A percentile compares a stretch with the other conserved stretches of the same genome.
phyloP scores from a whole-genome alignment of 495 filamentous ascomycete genomes.

The Massariosphaeria phaeospora region DNA sequence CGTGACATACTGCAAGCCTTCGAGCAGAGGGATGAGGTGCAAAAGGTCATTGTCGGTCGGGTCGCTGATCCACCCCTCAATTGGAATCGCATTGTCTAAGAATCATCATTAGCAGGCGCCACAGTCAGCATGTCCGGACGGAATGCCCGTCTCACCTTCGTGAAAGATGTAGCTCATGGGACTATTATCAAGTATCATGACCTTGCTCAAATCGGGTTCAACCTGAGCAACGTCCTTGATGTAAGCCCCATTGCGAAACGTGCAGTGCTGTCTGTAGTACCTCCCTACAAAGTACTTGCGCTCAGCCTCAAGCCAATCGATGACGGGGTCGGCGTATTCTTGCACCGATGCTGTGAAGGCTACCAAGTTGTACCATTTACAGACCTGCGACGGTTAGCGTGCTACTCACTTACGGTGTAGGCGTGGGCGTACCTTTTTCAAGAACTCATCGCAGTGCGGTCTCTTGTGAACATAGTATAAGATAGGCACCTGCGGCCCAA shows the following conservation, averaged over 20 bases:
- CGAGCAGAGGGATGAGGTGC: constrained; percentile 87
- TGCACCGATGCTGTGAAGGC: constrained; percentile 96
- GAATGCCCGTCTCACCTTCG: constrained; percentile 60
- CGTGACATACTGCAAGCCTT: constrained; percentile 91
- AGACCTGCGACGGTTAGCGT: constrained; percentile 48
- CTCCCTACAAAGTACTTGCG: constrained; percentile 88
- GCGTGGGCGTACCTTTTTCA: constrained; percentile 63
- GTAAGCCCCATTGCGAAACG: constrained; percentile 86
- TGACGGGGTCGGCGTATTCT: constrained; percentile 97
- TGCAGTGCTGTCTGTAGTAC: constrained; percentile 96
- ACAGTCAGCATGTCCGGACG: constrained; percentile 16
- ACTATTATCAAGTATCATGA: constrained; percentile 98
- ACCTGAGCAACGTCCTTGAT: constrained; percentile 97
- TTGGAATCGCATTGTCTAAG: constrained; percentile 87
- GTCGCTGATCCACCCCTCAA: constrained; percentile 89
- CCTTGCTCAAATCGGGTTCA: constrained; percentile 91
- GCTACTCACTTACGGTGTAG: constrained; percentile 6
- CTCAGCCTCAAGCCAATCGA: constrained; percentile 97
- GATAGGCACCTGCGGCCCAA: constrained; percentile 90
- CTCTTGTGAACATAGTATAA: constrained; percentile 98
- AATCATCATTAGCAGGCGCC: constrained; percentile 18
- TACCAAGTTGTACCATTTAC: constrained; percentile 98
- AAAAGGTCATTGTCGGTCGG: constrained; percentile 86
- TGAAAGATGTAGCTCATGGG: constrained; percentile 98
- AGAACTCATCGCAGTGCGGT: constrained; percentile 92